Conservation (phyloP, 305 asterid species). For the Caryopteris hybrid region DNA sequence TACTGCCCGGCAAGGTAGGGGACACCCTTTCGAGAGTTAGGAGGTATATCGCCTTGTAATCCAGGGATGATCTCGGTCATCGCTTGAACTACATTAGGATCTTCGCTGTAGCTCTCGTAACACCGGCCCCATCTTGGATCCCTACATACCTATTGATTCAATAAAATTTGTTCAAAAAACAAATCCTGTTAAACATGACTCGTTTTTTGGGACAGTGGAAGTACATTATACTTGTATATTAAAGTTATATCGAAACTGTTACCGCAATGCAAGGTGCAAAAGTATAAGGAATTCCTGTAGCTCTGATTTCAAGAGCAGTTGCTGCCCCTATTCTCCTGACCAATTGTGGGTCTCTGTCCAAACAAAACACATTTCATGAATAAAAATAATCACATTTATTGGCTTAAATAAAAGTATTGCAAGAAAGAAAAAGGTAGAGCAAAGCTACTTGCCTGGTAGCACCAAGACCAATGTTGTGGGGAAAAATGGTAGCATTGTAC, state of each 20-base stretch:
- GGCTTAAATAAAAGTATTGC: no score
- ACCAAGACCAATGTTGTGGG: slow-evolving; percentile 63
- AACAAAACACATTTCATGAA: not conserved
- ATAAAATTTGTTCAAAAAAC: not conserved
- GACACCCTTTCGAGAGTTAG: slow-evolving; percentile 27
- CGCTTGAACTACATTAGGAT: slow-evolving; percentile 30
- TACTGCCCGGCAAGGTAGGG: slow-evolving; percentile 41
- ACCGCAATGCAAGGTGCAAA: slow-evolving; percentile 79
- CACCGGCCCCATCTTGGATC: slow-evolving; percentile 61
- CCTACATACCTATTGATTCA: slow-evolving; percentile 38
- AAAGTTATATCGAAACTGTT: not conserved
- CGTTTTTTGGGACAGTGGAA: no score
- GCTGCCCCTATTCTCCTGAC: slow-evolving; percentile 62
- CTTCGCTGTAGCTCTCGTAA: slow-evolving; percentile 48
- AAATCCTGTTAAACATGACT: no score
- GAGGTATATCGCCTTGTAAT: slow-evolving; percentile 41
- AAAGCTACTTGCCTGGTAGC: slow-evolving; percentile 56
- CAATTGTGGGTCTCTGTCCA: slow-evolving; percentile 15
- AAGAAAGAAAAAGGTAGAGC: no score
- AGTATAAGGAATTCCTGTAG: slow-evolving; percentile 53
- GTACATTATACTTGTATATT: not conserved
- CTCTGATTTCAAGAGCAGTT: slow-evolving; percentile 68
- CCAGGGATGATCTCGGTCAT: slow-evolving; percentile 48
- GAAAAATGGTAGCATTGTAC: slow-evolving; percentile 54
- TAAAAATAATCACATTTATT: no score